Evolutionary conservation across 176 grass and related monocot genomes (phyloP).

Genomic region (Ensete glaucum): DNA sequence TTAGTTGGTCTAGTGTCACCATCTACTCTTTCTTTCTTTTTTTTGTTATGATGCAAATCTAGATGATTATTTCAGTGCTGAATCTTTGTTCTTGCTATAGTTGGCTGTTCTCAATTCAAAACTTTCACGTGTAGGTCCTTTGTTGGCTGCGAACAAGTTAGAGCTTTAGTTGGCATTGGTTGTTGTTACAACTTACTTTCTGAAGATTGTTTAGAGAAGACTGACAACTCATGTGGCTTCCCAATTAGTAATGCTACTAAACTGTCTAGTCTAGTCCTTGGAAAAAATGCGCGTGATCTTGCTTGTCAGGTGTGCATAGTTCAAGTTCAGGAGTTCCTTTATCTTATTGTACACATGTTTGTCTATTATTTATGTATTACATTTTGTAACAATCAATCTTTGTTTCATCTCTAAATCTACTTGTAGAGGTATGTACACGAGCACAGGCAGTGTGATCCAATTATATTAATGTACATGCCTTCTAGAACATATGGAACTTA

Average conservation of each 20-base stretch:
- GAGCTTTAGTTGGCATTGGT: conserved; percentile 60
- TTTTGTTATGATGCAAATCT: background rate
- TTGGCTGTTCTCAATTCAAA: conserved; percentile 11
- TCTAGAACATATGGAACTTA: background rate
- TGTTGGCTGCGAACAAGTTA: conserved; percentile 54
- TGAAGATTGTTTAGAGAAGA: conserved; percentile 34
- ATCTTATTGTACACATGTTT: background rate
- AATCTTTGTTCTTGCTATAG: background rate
- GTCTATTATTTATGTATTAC: background rate
- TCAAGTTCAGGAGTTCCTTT: background rate
- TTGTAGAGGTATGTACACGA: background rate
- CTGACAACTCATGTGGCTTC: conserved; percentile 40
- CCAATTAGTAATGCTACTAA: conserved; percentile 72
- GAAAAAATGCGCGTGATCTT: conserved; percentile 81
- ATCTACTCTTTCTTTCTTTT: background rate
- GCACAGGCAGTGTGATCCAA: background rate
- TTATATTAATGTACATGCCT: background rate
- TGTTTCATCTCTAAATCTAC: too few species aligned
- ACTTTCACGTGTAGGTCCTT: conserved; percentile 45
- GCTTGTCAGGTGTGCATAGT: conserved; percentile 63
- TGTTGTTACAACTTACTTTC: conserved; percentile 95
- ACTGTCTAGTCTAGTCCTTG: conserved; percentile 30
- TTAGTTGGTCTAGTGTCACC: background rate
- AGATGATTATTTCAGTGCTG: background rate
- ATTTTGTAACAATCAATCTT: background rate